phyloP scores from a whole-genome alignment of 2,329 filamentous ascomycete species.

The Cordyceps fumosorosea region DNA sequence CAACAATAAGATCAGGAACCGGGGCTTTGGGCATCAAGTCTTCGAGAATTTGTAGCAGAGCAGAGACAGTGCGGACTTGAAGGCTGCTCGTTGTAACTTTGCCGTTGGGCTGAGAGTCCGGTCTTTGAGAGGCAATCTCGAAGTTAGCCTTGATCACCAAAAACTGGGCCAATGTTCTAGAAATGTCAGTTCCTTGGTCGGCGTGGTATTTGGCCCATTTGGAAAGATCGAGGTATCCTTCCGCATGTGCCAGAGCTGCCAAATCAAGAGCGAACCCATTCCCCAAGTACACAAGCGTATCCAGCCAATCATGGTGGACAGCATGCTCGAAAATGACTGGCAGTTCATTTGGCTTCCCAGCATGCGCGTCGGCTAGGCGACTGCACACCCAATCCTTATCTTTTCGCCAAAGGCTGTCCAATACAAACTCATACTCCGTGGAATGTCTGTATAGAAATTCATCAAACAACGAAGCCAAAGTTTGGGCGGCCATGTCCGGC shows the following conservation, averaged over 20 bases:
- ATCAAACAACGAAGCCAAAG: slow-evolving; percentile 69
- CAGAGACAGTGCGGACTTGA: slow-evolving; percentile 77
- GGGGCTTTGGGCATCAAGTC: slow-evolving; percentile 56
- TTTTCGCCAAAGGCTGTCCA: slow-evolving; percentile 87
- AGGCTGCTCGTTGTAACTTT: slow-evolving; percentile 65
- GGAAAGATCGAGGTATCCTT: slow-evolving; percentile 70
- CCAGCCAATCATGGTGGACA: slow-evolving; percentile 74
- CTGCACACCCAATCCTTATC: slow-evolving; percentile 81
- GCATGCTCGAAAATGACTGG: slow-evolving; percentile 54
- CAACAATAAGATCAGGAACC: slow-evolving; percentile 63
- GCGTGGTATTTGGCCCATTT: slow-evolving; percentile 71
- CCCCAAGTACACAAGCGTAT: slow-evolving; percentile 68
- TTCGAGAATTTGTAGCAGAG: slow-evolving; percentile 71
- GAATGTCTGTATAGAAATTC: slow-evolving; percentile 77
- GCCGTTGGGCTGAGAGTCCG: slow-evolving; percentile 47
- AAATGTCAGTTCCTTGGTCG: slow-evolving; percentile 60
- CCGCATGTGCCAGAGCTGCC: slow-evolving; percentile 75
- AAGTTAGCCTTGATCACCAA: slow-evolving; percentile 77
- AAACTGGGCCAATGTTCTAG: slow-evolving; percentile 69
- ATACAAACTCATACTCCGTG: slow-evolving; percentile 75
- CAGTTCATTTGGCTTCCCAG: slow-evolving; percentile 54
- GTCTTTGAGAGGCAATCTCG: slow-evolving; percentile 67
- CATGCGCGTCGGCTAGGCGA: slow-evolving; percentile 75
- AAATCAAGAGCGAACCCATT: slow-evolving; percentile 86
- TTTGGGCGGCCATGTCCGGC: slow-evolving; percentile 68